Percentiles rank a stretch among this genome's conserved stretches.
Conservation (phyloP, 331 rosid species). For the Saraca asoca region DNA sequence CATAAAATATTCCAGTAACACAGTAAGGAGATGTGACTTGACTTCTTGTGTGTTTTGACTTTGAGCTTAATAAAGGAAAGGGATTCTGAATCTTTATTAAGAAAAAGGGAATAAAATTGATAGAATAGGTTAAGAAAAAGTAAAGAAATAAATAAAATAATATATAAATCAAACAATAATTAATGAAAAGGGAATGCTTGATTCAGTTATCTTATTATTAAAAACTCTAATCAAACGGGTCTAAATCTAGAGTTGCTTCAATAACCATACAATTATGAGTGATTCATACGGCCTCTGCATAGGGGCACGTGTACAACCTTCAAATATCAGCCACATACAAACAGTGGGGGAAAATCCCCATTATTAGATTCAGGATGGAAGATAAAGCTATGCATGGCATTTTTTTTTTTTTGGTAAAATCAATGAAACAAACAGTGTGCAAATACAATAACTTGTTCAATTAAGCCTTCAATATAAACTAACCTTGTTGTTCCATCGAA, state of each 20-base stretch:
- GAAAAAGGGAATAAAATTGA: too few species aligned
- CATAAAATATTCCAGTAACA: too few species aligned
- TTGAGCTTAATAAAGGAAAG: too few species aligned
- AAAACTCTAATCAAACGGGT: too few species aligned
- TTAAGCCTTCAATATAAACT: background rate
- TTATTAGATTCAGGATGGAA: constrained; percentile 28
- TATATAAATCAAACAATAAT: too few species aligned
- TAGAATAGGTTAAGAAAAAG: too few species aligned
- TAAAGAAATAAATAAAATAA: too few species aligned
- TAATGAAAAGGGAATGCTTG: too few species aligned
- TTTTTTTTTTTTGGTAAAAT: background rate
- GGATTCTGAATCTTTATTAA: too few species aligned
- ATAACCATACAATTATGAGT: constrained; percentile 77
- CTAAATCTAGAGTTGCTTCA: background rate
- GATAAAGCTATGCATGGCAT: constrained; percentile 4
- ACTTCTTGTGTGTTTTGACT: too few species aligned
- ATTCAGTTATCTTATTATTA: too few species aligned
- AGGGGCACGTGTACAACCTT: constrained; percentile 85
- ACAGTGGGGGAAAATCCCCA: background rate
- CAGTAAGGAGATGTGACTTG: too few species aligned
- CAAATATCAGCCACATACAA: constrained; percentile 16
- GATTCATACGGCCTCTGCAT: constrained; percentile 86
- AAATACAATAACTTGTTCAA: background rate
- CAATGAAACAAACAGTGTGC: constrained; percentile 18
- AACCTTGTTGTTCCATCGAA: constrained; percentile 87